These are phyloP conservation scores for Acephala macrosclerotiorum DNA, from an alignment of 2,329 filamentous ascomycete species.

Conservation along the genomic window DNA sequence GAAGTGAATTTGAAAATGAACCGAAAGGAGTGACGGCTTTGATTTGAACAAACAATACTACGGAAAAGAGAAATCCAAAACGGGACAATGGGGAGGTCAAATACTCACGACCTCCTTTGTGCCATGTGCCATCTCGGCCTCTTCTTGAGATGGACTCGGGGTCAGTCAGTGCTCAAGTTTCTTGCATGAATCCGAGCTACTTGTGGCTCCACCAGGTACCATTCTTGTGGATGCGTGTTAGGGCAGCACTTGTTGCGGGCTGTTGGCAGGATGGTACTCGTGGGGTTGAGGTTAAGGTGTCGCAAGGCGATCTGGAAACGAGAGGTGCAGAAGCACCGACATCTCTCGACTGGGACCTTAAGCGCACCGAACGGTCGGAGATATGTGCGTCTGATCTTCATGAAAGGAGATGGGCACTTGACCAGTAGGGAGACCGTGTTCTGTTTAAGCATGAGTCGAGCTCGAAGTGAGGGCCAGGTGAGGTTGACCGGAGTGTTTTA, in stretches of 20 bases:
- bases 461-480: background rate
- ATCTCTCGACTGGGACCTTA: background rate
- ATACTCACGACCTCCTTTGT: conserved; percentile 14
- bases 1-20: conserved; percentile 25
- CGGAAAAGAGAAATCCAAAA: conserved; percentile 6
- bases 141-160: conserved; percentile 1
- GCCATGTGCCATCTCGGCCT: background rate
- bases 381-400: conserved; percentile 20
- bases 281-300: conserved; percentile 2
- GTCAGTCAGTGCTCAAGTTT: conserved; percentile 8
- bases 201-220: conserved; percentile 7
- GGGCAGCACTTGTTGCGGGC: conserved; percentile 9
- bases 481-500: background rate
- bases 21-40: conserved; percentile 45
- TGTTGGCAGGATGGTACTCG: background rate
- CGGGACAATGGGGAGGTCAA: conserved; percentile 19
- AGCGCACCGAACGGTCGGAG: conserved; percentile 9
- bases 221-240: conserved; percentile 4
- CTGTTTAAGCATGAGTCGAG: background rate
- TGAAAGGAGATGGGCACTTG: conserved; percentile 14
- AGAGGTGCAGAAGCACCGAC: conserved; percentile 19
- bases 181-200: conserved; percentile 16
- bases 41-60: conserved; percentile 2
- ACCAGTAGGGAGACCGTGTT: conserved; percentile 2
- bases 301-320: conserved; percentile 6